Percentiles rank a stretch among this genome's conserved stretches.
Conservation (phyloP, 371 early-diverging fungal genomes). For the Basidiobolus heterosporus region DNA sequence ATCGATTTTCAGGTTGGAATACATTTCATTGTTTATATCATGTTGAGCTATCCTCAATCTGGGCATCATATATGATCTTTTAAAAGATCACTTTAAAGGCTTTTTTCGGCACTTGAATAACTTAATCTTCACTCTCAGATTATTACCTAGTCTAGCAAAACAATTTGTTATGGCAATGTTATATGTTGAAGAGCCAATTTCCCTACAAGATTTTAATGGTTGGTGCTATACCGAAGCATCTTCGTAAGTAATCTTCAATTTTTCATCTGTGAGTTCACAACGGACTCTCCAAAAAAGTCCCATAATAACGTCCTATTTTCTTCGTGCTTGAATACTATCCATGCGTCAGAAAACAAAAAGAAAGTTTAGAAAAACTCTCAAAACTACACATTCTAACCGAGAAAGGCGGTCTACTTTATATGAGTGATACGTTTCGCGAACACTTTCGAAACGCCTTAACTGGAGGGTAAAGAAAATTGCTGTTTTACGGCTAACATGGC, state of each 20-base stretch:
- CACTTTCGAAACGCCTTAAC: conserved; percentile 76
- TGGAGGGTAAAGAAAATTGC: conserved; percentile 45
- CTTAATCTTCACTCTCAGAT: conserved; percentile 15
- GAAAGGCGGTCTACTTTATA: conserved; percentile 18
- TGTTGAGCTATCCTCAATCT: neutral
- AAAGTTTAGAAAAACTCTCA: conserved; percentile 42
- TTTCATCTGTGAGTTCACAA: neutral
- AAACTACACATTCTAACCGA: conserved; percentile 45
- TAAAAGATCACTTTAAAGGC: neutral
- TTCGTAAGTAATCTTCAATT: conserved; percentile 15
- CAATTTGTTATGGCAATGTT: conserved; percentile 82
- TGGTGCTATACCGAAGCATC: conserved; percentile 46
- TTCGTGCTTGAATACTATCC: conserved; percentile 1
- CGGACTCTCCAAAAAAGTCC: neutral
- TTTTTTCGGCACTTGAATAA: neutral
- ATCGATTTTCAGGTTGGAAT: conserved; percentile 65
- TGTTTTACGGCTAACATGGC: neutral
- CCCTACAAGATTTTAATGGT: conserved; percentile 33
- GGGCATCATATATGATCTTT: neutral
- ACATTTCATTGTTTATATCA: neutral
- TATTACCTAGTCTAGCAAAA: conserved; percentile 71
- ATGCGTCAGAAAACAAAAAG: conserved; percentile 25
- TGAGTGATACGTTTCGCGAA: conserved; percentile 55
- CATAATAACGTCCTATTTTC: neutral
- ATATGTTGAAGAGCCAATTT: conserved; percentile 45